Percentiles rank a stretch among this genome's conserved stretches.
phyloP scores from a whole-genome alignment of 495 filamentous ascomycete species.

The Trichoderma parareesei region DNA sequence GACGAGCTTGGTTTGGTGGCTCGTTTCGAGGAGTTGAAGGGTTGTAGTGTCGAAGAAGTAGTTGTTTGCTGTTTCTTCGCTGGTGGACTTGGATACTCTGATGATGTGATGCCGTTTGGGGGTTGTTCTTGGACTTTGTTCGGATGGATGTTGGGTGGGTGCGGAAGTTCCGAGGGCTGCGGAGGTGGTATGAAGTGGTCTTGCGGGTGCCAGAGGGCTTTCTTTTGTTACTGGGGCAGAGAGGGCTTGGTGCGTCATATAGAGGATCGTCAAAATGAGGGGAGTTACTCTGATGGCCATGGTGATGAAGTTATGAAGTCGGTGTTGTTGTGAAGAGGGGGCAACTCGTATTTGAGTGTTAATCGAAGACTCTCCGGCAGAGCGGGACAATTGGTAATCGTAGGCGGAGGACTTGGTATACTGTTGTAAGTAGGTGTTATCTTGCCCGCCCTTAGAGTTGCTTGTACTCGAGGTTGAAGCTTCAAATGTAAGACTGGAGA shows the following conservation, averaged over 20 bases:
- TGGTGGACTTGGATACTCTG: neutral
- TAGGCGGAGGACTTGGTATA: neutral
- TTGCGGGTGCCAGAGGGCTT: too few relatives aligned
- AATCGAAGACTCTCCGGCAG: neutral
- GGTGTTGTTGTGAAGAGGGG: neutral
- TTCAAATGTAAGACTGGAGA: too few relatives aligned
- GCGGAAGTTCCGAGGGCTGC: neutral
- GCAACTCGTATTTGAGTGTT: neutral
- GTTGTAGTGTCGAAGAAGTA: slow-evolving; percentile 6
- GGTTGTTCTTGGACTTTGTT: neutral
- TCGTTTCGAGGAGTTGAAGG: neutral
- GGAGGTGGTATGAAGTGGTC: too few relatives aligned
- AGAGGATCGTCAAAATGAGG: neutral
- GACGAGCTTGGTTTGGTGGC: neutral
- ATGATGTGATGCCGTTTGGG: neutral
- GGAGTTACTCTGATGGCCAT: neutral
- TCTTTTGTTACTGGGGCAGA: neutral
- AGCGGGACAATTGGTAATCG: neutral
- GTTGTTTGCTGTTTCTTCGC: neutral
- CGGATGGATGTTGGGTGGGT: neutral
- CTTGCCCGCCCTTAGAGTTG: too few relatives aligned
- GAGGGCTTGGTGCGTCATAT: neutral
- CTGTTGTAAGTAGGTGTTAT: too few relatives aligned
- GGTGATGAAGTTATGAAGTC: neutral
- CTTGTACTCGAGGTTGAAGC: too few relatives aligned